These are phyloP conservation scores for Chamaecyparis obtusa DNA, from an alignment of 75 land plant species.

Conservation along the genomic window DNA sequence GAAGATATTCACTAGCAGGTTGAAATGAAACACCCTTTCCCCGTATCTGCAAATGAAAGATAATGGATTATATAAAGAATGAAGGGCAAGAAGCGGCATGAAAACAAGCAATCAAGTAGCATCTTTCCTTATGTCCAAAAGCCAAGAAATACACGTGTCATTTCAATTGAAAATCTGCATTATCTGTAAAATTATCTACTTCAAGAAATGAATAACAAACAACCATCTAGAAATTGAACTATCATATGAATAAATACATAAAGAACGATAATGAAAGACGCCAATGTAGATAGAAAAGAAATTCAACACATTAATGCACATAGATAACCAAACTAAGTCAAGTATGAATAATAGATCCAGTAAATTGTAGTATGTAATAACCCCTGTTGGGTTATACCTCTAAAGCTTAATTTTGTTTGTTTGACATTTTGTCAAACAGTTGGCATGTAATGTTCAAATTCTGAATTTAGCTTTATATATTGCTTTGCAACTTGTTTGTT, in stretches of 20 bases:
- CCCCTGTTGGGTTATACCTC: no score
- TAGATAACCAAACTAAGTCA: no score
- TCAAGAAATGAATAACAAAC: background rate
- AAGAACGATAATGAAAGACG: background rate
- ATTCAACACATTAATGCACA: background rate
- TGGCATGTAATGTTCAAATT: no score
- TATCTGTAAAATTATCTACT: background rate
- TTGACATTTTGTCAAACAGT: no score
- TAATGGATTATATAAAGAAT: background rate
- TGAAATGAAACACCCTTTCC: slow-evolving; percentile 42
- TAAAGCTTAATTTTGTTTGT: no score
- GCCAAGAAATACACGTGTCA: background rate
- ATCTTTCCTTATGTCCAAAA: background rate
- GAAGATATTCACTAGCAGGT: slow-evolving; percentile 86
- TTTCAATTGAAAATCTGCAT: background rate
- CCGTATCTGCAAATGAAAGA: background rate
- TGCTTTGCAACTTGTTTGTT: no score
- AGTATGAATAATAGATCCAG: no score
- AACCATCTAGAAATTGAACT: background rate
- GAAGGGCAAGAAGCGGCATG: background rate
- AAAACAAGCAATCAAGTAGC: background rate
- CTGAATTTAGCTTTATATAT: no score
- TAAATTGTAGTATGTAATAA: no score
- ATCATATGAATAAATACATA: background rate
- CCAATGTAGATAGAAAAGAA: background rate